These are phyloP conservation scores for Glycyrrhiza uralensis DNA, from an alignment of 306 rosid genomes.

Conservation along the genomic window DNA sequence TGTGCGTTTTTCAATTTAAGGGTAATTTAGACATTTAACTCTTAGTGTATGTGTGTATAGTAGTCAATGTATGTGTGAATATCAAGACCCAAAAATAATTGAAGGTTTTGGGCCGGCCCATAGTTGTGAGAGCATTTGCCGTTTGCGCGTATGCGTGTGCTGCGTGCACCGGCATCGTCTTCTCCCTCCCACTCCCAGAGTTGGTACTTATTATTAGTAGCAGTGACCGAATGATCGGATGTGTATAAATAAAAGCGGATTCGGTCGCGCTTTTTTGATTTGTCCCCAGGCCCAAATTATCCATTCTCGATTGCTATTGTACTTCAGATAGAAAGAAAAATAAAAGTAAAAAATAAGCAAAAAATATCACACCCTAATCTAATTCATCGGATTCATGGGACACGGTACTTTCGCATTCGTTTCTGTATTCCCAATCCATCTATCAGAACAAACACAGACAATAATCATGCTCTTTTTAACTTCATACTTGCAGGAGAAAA, in stretches of 20 bases:
- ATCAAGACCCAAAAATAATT: too few species aligned
- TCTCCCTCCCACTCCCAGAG: not conserved
- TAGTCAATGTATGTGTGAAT: too few species aligned
- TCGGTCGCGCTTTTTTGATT: not conserved
- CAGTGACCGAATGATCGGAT: not conserved
- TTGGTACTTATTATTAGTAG: not conserved
- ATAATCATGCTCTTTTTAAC: not conserved
- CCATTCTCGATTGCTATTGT: not conserved
- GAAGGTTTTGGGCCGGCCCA: conserved; percentile 26
- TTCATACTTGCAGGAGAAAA: conserved; percentile 55
- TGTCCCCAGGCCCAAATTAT: too few species aligned
- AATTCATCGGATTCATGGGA: conserved; percentile 26
- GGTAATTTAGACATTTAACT: too few species aligned
- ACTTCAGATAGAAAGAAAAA: not conserved
- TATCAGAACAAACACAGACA: not conserved
- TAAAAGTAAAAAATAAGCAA: not conserved
- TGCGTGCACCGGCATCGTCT: not conserved
- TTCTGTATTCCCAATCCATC: not conserved
- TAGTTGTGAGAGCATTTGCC: not conserved
- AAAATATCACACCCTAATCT: not conserved
- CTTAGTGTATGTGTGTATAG: too few species aligned
- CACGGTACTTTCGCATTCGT: conserved; percentile 27
- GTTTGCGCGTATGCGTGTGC: too few species aligned
- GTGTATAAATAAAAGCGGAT: not conserved
- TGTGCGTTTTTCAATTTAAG: too few species aligned